A percentile compares a stretch with the other conserved stretches of the same genome.
phyloP scores from a whole-genome alignment of 306 rosid species.

The Prunus fruticosa region DNA sequence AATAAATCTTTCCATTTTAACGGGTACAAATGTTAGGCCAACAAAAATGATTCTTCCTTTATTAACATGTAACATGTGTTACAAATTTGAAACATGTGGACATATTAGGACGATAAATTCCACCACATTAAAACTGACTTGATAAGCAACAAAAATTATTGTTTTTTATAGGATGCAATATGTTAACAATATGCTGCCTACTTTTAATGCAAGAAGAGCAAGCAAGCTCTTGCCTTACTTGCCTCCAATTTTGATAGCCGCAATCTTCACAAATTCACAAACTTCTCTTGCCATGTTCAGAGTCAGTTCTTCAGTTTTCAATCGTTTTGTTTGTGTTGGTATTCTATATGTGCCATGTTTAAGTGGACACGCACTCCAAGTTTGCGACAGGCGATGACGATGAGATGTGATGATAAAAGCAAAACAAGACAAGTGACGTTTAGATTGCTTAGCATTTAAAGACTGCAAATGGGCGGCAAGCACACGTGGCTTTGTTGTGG shows the following conservation, averaged over 20 bases:
- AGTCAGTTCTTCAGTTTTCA: no score
- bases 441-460: not conserved
- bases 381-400: not conserved
- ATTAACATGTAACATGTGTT: rapidly evolving
- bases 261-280: no score
- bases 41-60: not conserved
- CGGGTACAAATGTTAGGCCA: not conserved
- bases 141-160: not conserved
- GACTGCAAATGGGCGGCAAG: not conserved
- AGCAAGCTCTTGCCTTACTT: no score
- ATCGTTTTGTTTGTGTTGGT: no score
- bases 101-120: no score
- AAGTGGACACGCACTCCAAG: not conserved
- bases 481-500: not conserved
- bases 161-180: no score
- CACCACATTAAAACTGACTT: no score
- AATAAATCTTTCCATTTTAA: not conserved
- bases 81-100: not conserved
- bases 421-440: not conserved
- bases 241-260: no score
- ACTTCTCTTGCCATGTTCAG: no score
- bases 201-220: no score
- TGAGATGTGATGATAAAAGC: not conserved
- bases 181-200: no score
- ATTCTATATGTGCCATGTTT: not conserved